A percentile compares a stretch with the other conserved stretches of the same genome.
These are phyloP conservation scores for Clarireedia homoeocarpa DNA, from an alignment of 2,329 filamentous ascomycete genomes.

Conservation along the genomic window DNA sequence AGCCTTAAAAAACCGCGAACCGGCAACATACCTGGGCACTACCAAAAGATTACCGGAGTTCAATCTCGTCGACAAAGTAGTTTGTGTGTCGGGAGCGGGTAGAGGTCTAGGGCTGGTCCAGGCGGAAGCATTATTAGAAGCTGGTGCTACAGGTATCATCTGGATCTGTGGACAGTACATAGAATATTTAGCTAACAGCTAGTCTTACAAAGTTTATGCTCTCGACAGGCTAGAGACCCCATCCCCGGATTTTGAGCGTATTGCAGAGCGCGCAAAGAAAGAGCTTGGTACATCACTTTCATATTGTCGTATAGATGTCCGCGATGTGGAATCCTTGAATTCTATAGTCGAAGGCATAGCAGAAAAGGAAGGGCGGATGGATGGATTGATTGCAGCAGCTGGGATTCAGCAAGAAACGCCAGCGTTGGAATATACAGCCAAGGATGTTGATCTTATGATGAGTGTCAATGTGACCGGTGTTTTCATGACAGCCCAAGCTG, in stretches of 20 bases:
- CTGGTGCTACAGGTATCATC: slow-evolving; percentile 54
- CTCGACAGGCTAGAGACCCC: slow-evolving; percentile 34
- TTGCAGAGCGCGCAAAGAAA: slow-evolving; percentile 38
- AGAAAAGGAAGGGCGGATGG: slow-evolving; percentile 60
- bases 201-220: slow-evolving; percentile 19
- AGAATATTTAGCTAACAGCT: neutral
- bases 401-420: slow-evolving; percentile 76
- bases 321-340: slow-evolving; percentile 61
- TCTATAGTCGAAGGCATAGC: slow-evolving; percentile 61
- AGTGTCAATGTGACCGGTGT: slow-evolving; percentile 80
- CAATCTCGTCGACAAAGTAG: slow-evolving; percentile 57
- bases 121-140: slow-evolving; percentile 65
- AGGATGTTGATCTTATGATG: slow-evolving; percentile 71
- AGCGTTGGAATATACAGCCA: slow-evolving; percentile 71
- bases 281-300: slow-evolving; percentile 49
- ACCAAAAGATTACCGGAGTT: slow-evolving; percentile 45
- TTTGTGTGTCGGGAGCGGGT: slow-evolving; percentile 64
- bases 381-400: slow-evolving; percentile 66
- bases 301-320: slow-evolving; percentile 76
- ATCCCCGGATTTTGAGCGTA: slow-evolving; percentile 48
- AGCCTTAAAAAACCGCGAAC: slow-evolving; percentile 5
- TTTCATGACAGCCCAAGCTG: slow-evolving; percentile 80
- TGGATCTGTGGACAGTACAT: neutral
- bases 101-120: slow-evolving; percentile 67
- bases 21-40: slow-evolving; percentile 19